Evolutionary conservation across 768 basidiomycete species (phyloP).

Genomic region (Mycena pura): DNA sequence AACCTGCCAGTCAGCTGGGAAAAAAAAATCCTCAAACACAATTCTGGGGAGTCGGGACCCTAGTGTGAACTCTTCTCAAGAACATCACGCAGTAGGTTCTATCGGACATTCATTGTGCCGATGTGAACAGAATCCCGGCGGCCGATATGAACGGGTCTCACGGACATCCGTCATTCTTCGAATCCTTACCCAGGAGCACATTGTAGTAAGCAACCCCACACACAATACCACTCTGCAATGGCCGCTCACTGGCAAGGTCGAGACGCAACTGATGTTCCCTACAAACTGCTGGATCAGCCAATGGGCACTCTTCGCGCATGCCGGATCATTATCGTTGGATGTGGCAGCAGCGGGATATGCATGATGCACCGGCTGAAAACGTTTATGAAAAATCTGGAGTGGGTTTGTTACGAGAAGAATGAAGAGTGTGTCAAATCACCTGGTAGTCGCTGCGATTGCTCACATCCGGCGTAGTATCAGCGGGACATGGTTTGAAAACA

Average conservation of each 20-base stretch:
- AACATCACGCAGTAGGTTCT: neutral
- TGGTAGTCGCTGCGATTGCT: neutral
- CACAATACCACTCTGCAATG: neutral
- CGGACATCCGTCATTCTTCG: neutral
- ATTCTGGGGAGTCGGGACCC: no score
- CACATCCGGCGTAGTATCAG: neutral
- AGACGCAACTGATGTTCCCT: neutral
- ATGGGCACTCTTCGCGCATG: conserved; percentile 1
- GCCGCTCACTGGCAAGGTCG: neutral
- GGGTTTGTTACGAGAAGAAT: neutral
- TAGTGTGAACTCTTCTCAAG: no score
- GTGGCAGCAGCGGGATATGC: conserved; percentile 9
- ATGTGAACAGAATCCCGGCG: neutral
- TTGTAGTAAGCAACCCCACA: neutral
- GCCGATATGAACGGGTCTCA: neutral
- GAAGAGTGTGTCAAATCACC: neutral
- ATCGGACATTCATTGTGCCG: neutral
- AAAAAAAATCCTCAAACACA: no score
- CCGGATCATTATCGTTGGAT: conserved; percentile 10
- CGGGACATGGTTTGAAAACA: neutral
- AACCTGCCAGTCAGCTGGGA: no score
- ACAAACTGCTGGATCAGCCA: neutral
- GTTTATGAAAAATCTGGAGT: neutral
- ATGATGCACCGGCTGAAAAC: neutral
- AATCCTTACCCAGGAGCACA: neutral